These are phyloP conservation scores for Micromonas commoda DNA, from an alignment of 139 green algal genomes.

Conservation along the genomic window DNA sequence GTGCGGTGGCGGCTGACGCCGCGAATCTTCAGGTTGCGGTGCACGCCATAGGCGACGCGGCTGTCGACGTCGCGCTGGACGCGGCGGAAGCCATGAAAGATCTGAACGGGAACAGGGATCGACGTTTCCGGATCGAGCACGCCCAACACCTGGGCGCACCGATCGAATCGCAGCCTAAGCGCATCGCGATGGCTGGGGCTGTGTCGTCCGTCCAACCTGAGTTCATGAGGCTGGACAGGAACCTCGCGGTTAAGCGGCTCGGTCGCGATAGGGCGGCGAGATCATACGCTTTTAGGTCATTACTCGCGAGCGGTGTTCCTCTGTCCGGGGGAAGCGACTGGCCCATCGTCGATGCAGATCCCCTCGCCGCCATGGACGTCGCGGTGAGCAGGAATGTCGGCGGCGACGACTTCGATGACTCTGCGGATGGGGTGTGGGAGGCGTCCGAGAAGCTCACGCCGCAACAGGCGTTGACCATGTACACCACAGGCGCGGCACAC, in stretches of 20 bases:
- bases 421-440: background rate
- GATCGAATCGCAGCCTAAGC: background rate
- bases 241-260: background rate
- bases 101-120: background rate
- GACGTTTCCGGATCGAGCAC: conserved; percentile 20
- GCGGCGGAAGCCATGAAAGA: background rate
- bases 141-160: conserved; percentile 2
- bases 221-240: background rate
- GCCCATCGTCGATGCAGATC: background rate
- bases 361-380: background rate
- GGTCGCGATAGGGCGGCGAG: background rate
- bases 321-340: conserved; percentile 13
- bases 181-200: background rate
- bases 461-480: background rate
- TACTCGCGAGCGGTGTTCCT: background rate
- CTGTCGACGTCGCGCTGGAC: conserved; percentile 11
- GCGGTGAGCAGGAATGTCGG: background rate
- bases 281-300: background rate
- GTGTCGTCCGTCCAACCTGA: conserved; percentile 11
- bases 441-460: background rate
- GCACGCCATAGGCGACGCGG: conserved; percentile 20
- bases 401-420: no score
- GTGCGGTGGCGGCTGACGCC: background rate
- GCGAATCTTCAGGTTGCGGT: conserved; percentile 15
- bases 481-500: background rate